Percentiles rank a stretch among this genome's conserved stretches.
phyloP scores from a whole-genome alignment of 2,329 filamentous ascomycete species.

The Tolypocladium capitatum region DNA sequence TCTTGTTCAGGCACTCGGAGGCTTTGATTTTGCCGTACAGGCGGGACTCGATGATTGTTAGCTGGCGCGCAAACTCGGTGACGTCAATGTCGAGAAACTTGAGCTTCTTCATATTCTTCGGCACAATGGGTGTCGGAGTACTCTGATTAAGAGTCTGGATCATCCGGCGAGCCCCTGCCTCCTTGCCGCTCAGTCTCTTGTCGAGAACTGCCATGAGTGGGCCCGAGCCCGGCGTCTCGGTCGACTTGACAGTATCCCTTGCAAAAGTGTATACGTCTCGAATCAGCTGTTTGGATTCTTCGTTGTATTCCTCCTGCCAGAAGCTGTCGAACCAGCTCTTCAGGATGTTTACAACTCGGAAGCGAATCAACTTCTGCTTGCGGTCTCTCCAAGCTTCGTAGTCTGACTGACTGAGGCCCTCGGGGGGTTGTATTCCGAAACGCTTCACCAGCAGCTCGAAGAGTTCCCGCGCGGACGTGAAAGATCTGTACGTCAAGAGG shows the following conservation, averaged over 20 bases:
- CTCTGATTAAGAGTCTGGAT: slow-evolving; percentile 75
- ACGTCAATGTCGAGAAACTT: slow-evolving; percentile 97
- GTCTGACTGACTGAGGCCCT: slow-evolving; percentile 61
- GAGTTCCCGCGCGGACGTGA: slow-evolving; percentile 78
- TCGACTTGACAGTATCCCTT: slow-evolving; percentile 81
- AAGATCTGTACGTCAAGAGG: slow-evolving; percentile 89
- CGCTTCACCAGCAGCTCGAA: slow-evolving; percentile 87
- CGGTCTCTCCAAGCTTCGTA: slow-evolving; percentile 81
- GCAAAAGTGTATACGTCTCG: slow-evolving; percentile 84
- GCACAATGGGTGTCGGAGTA: slow-evolving; percentile 78
- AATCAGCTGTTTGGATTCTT: slow-evolving; percentile 72
- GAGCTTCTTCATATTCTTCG: slow-evolving; percentile 98
- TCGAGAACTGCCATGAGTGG: slow-evolving; percentile 79
- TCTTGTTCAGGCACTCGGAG: slow-evolving; percentile 94
- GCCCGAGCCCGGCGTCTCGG: slow-evolving; percentile 77
- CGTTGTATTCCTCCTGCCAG: slow-evolving; percentile 92
- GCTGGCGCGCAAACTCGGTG: slow-evolving; percentile 89
- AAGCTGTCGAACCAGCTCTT: slow-evolving; percentile 98
- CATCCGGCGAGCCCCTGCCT: slow-evolving; percentile 72
- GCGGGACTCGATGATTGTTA: slow-evolving; percentile 92
- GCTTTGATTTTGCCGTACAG: slow-evolving; percentile 93
- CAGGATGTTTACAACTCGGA: slow-evolving; percentile 92
- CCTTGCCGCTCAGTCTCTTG: slow-evolving; percentile 76
- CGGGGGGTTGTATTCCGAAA: slow-evolving; percentile 84
- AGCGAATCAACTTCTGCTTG: slow-evolving; percentile 92